Evolutionary conservation across 1,284 basidiomycete species (phyloP).

Genomic region (Microbotryomycetes sp.): DNA sequence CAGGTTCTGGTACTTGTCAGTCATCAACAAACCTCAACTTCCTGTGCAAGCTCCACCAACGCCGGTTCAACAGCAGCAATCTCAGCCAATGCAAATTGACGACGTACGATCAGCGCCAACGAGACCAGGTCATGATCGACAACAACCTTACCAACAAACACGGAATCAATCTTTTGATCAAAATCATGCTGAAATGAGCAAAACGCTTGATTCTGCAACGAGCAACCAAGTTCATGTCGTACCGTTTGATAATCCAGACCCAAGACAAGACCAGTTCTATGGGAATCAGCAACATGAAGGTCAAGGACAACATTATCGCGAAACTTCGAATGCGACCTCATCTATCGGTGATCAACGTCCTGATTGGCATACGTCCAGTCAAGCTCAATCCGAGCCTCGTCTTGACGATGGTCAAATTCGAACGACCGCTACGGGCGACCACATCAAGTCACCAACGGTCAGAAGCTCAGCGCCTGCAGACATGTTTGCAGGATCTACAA

Average conservation of each 20-base stretch:
- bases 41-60: slow-evolving; percentile 26
- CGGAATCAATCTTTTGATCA: slow-evolving; percentile 23
- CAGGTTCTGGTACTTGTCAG: slow-evolving; percentile 99
- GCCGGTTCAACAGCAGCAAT: slow-evolving; percentile 1
- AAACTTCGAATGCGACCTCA: neutral
- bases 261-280: too few relatives aligned
- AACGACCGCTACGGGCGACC: neutral
- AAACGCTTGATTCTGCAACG: too few relatives aligned
- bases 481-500: slow-evolving; percentile 3
- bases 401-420: neutral
- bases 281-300: slow-evolving; percentile 11
- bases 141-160: slow-evolving; percentile 19
- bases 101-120: too few relatives aligned
- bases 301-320: slow-evolving; percentile 10
- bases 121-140: neutral
- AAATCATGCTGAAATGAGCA: too few relatives aligned
- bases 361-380: neutral
- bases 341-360: neutral
- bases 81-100: too few relatives aligned
- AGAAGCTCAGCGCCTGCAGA: slow-evolving; percentile 11
- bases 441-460: neutral
- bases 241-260: too few relatives aligned
- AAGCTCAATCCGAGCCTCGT: slow-evolving; percentile 3
- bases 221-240: too few relatives aligned
- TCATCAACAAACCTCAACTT: slow-evolving; percentile 68